phyloP scores from a whole-genome alignment of 257 asterid genomes.

The Knoxia roxburghii region DNA sequence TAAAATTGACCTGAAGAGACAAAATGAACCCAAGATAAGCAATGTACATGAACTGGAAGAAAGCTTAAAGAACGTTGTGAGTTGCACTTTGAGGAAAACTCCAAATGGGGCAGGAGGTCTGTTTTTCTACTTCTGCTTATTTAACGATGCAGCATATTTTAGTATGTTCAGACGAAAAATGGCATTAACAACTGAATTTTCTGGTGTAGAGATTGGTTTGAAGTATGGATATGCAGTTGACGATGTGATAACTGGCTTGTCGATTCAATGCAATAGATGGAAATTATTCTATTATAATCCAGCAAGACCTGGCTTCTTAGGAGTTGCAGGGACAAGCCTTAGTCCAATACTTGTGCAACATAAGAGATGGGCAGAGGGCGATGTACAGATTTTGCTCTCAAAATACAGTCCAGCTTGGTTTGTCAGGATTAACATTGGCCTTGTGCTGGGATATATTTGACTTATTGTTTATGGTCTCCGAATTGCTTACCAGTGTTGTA shows the following conservation, averaged over 20 bases:
- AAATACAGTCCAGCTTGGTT: slow-evolving; percentile 49
- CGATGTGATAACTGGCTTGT: slow-evolving; percentile 70
- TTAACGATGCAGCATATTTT: too few species aligned
- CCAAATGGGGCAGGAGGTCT: slow-evolving; percentile 76
- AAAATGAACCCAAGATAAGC: slow-evolving; percentile 1
- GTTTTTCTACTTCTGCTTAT: background rate
- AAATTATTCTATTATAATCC: slow-evolving; percentile 62
- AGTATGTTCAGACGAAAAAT: background rate
- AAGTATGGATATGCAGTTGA: slow-evolving; percentile 74
- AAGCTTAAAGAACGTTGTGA: slow-evolving; percentile 45
- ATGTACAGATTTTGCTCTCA: slow-evolving; percentile 59
- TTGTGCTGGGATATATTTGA: slow-evolving; percentile 47
- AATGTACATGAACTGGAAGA: slow-evolving; percentile 44
- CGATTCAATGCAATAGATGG: slow-evolving; percentile 72
- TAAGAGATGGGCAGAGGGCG: slow-evolving; percentile 93
- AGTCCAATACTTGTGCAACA: slow-evolving; percentile 64
- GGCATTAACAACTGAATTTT: background rate
- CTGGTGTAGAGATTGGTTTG: slow-evolving; percentile 54
- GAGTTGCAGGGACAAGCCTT: slow-evolving; percentile 49
- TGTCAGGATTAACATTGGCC: slow-evolving; percentile 51
- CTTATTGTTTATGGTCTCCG: slow-evolving; percentile 57
- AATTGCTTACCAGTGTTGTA: slow-evolving; percentile 61
- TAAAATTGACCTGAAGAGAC: slow-evolving; percentile 33
- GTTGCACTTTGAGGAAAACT: slow-evolving; percentile 57
- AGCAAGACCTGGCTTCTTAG: slow-evolving; percentile 48